A percentile compares a stretch with the other conserved stretches of the same genome.
Evolutionary conservation across 176 grass and related monocot species (phyloP).

Genomic region (Chloris gayana): DNA sequence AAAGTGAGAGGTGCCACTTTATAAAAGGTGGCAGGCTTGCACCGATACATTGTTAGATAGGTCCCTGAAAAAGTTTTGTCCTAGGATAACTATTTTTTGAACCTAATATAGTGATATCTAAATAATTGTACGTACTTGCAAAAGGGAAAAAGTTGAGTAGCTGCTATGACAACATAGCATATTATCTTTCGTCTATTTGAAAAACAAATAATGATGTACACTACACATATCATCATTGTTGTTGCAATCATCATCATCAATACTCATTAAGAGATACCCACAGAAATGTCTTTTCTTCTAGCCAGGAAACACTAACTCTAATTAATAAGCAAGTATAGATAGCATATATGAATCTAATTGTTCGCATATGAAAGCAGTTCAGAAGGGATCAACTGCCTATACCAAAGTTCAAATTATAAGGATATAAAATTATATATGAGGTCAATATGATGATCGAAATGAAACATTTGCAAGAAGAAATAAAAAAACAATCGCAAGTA

Average conservation of each 20-base stretch:
- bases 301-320: neutral
- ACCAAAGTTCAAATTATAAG: neutral
- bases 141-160: neutral
- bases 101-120: neutral
- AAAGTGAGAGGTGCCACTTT: slow-evolving; percentile 22
- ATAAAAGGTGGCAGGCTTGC: neutral
- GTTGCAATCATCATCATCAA: neutral
- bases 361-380: neutral
- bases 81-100: neutral
- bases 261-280: neutral
- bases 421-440: neutral
- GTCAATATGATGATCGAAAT: neutral
- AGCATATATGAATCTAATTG: neutral
- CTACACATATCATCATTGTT: neutral
- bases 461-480: too few relatives aligned
- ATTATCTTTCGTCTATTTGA: neutral
- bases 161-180: neutral
- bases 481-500: neutral
- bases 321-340: too few relatives aligned
- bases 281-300: neutral
- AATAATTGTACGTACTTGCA: neutral
- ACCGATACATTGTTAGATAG: neutral
- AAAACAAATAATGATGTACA: neutral
- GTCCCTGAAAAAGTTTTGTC: neutral
- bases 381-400: neutral